Evolutionary conservation across 129 eudicot species (phyloP).

Genomic region (Lactuca saligna): DNA sequence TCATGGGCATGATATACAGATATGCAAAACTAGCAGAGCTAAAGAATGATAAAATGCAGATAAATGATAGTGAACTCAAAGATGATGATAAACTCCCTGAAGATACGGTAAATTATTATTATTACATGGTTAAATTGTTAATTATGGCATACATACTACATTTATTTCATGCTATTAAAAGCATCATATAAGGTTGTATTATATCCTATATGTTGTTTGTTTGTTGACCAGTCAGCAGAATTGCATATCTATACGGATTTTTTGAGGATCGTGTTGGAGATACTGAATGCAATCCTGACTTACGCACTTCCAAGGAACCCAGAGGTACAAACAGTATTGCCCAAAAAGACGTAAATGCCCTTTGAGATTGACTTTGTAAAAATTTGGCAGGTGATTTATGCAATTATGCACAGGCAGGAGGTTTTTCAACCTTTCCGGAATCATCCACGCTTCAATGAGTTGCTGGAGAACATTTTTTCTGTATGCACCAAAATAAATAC

Average conservation of each 20-base stretch:
- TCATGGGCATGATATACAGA: slow-evolving; percentile 41
- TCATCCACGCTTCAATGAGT: slow-evolving; percentile 95
- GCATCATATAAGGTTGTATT: too few species aligned
- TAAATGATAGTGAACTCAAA: slow-evolving; percentile 49
- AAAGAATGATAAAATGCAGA: slow-evolving; percentile 65
- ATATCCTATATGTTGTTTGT: too few species aligned
- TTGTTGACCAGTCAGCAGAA: slow-evolving; percentile 79
- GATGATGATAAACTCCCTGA: slow-evolving; percentile 71
- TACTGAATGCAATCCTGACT: slow-evolving; percentile 78
- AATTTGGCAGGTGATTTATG: slow-evolving; percentile 79
- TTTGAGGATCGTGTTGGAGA: slow-evolving; percentile 88
- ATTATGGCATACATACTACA: too few species aligned
- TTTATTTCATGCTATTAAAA: too few species aligned
- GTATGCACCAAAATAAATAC: slow-evolving; percentile 39
- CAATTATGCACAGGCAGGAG: slow-evolving; percentile 97
- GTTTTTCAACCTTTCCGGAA: slow-evolving; percentile 91
- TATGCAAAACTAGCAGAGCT: slow-evolving; percentile 88
- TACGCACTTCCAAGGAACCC: slow-evolving; percentile 92
- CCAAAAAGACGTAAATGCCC: not conserved
- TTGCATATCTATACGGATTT: slow-evolving; percentile 91
- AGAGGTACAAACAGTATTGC: slow-evolving; percentile 49
- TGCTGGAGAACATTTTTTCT: slow-evolving; percentile 86
- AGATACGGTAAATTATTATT: slow-evolving; percentile 54
- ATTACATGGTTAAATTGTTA: not conserved
- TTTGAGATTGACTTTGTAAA: slow-evolving; percentile 13